Conservation (phyloP, 805 yeast genomes). For the Candida pseudofarinosa region DNA sequence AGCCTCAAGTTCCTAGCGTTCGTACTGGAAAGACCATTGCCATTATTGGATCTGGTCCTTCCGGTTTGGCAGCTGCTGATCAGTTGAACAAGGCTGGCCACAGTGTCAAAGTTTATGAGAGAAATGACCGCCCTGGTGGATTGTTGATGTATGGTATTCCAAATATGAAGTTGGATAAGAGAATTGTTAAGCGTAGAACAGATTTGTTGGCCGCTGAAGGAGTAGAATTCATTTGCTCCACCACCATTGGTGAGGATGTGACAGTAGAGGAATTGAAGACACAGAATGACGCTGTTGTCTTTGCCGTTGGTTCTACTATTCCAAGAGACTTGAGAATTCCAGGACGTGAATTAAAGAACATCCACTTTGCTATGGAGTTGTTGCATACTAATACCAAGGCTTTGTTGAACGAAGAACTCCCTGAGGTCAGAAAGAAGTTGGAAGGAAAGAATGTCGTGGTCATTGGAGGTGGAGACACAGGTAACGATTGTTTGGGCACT, state of each 20-base stretch:
- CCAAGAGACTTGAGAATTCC: constrained; percentile 94
- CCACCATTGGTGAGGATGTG: constrained; percentile 82
- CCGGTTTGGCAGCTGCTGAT: constrained; percentile 96
- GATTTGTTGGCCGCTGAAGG: constrained; percentile 91
- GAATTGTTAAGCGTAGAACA: constrained; percentile 87
- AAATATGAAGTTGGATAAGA: constrained; percentile 95
- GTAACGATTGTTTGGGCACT: constrained; percentile 98
- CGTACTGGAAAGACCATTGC: constrained; percentile 88
- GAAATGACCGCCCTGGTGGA: constrained; percentile 96
- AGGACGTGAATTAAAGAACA: constrained; percentile 86
- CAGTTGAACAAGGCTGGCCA: constrained; percentile 97
- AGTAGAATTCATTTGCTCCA: constrained; percentile 66
- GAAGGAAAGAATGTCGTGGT: constrained; percentile 90
- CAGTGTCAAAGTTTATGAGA: constrained; percentile 83
- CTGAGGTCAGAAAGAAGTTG: constrained; percentile 63
- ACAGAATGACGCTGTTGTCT: constrained; percentile 75
- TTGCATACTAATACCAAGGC: constrained; percentile 87
- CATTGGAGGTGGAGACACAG: constrained; percentile 99
- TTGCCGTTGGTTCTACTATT: constrained; percentile 93
- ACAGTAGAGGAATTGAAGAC: constrained; percentile 64
- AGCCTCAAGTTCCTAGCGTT: constrained; percentile 68
- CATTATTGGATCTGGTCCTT: constrained; percentile 93
- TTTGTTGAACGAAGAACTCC: constrained; percentile 74
- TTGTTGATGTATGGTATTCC: constrained; percentile 98
- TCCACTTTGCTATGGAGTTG: constrained; percentile 92